Evolutionary conservation across 495 filamentous ascomycete species (phyloP).

Genomic region (Bacidia rubella): DNA sequence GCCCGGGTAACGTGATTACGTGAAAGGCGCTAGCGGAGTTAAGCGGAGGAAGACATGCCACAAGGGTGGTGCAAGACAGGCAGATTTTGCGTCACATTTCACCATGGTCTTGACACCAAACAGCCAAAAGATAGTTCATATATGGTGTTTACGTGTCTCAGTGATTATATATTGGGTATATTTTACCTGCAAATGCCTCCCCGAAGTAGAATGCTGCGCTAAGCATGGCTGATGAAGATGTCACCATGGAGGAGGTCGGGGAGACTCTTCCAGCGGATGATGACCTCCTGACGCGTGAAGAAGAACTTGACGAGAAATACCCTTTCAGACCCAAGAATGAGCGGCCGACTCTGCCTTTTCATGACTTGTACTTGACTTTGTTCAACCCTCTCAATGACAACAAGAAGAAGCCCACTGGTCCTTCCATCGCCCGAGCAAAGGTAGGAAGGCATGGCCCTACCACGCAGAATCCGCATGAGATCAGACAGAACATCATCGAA

Average conservation of each 20-base stretch:
- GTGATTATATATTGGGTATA: no score
- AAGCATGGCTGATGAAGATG: background rate
- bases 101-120: background rate
- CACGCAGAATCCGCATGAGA: slow-evolving; percentile 63
- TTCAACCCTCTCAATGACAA: slow-evolving; percentile 82
- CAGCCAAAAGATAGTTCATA: no score
- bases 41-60: no score
- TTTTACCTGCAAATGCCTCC: no score
- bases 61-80: no score
- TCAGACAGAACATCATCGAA: slow-evolving; percentile 73
- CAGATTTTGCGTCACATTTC: background rate
- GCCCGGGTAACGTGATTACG: no score
- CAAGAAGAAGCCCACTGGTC: slow-evolving; percentile 56
- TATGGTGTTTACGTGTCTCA: no score
- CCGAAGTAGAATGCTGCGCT: background rate
- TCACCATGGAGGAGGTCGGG: slow-evolving; percentile 7
- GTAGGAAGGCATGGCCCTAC: slow-evolving; percentile 39
- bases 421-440: slow-evolving; percentile 35
- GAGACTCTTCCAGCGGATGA: background rate
- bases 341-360: slow-evolving; percentile 67
- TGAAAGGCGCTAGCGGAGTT: no score
- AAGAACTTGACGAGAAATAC: slow-evolving; percentile 34
- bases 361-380: slow-evolving; percentile 58
- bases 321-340: slow-evolving; percentile 75
- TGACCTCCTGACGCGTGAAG: slow-evolving; percentile 4